Base-by-base conservation (phyloP, 768 basidiomycete species). In the Mrakia hoshinonis region DNA sequence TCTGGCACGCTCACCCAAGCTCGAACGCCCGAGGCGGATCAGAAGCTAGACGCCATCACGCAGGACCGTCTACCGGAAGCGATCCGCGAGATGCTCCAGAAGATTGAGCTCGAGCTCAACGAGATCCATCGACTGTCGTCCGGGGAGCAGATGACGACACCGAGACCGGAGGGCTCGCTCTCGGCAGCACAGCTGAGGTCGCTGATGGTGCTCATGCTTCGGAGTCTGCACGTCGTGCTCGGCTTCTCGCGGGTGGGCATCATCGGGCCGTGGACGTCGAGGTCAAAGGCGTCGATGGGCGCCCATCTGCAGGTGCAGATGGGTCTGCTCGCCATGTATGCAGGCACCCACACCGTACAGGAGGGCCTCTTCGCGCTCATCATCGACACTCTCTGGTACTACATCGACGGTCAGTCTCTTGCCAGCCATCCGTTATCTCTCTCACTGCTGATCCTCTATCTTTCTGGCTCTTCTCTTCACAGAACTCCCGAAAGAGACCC, bases 401-500 rank as follows among this genome's bases (percentile, higher is more conserved):
- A 62, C 26, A 29, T 68, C 24, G 72, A 73, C 9, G 72, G 72
- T 73, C 18, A n/a, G 71, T 31, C 18, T 11, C 54, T 22, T 60
- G 7, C 60, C 31, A 22, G 13, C 31, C 39, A 6, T 66, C n/a
- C 4, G 11, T 4, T 47, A 4, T 29, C n/a, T 22, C 10, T 20
- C 22, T 20, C 29, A 20, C 18, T 26, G 46, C 54, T 29, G 55
- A n/a, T 55, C 38, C 49, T 38, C 26, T 12, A 34, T 12, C 39
- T 39, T 34, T 1, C 26, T n/a, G n/a, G n/a, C 2, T 38, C 31
- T 39, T 15, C 3, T 10, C 47, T 10, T 49, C 20, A 5, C 55
- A 73, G 72, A 73, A 24, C 60, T 73, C 0, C 67, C 72, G 10
- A 73, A 68, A 46, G 72, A 73, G 7, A 18, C 29, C 4, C 67